Evolutionary conservation across 495 filamentous ascomycete species (phyloP).

Genomic region (Talaromyces trachyspermus): DNA sequence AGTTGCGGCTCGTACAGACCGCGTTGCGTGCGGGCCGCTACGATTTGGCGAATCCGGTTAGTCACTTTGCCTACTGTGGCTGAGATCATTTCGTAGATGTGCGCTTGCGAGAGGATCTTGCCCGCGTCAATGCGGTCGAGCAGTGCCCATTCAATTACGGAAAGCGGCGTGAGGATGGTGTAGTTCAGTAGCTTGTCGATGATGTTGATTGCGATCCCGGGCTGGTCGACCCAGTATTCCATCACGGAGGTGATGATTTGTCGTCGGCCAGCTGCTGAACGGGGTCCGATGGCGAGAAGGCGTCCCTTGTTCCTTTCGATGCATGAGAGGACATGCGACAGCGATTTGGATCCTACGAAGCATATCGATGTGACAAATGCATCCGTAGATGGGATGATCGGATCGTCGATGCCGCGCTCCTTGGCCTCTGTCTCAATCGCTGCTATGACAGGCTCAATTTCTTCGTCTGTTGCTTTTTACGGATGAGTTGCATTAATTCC

Average conservation of each 20-base stretch:
- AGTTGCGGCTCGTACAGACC: slow-evolving; percentile 54
- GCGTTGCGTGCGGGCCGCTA: slow-evolving; percentile 47
- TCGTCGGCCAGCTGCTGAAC: slow-evolving; percentile 62
- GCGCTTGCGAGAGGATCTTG: slow-evolving; percentile 58
- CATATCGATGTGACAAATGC: slow-evolving; percentile 89
- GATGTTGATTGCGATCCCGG: slow-evolving; percentile 86
- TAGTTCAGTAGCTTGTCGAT: slow-evolving; percentile 98
- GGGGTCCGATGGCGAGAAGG: slow-evolving; percentile 66
- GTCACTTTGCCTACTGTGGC: slow-evolving; percentile 90
- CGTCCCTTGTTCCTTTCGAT: slow-evolving; percentile 95
- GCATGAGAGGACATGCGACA: slow-evolving; percentile 90
- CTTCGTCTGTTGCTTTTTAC: slow-evolving; percentile 76
- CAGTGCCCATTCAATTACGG: slow-evolving; percentile 85
- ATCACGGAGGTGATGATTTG: slow-evolving; percentile 90
- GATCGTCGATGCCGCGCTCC: slow-evolving; percentile 56
- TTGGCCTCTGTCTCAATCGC: slow-evolving; percentile 69
- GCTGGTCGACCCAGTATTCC: slow-evolving; percentile 88
- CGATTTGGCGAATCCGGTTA: slow-evolving; percentile 77
- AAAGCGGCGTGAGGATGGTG: slow-evolving; percentile 75
- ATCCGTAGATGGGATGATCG: slow-evolving; percentile 76
- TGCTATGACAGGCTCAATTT: slow-evolving; percentile 69
- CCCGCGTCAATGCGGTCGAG: slow-evolving; percentile 56
- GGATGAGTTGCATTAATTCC: slow-evolving; percentile 70
- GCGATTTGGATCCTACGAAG: slow-evolving; percentile 85
- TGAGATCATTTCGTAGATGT: slow-evolving; percentile 83